Conservation (phyloP, 768 basidiomycete species). For the Lepiota brunneoincarnata region DNA sequence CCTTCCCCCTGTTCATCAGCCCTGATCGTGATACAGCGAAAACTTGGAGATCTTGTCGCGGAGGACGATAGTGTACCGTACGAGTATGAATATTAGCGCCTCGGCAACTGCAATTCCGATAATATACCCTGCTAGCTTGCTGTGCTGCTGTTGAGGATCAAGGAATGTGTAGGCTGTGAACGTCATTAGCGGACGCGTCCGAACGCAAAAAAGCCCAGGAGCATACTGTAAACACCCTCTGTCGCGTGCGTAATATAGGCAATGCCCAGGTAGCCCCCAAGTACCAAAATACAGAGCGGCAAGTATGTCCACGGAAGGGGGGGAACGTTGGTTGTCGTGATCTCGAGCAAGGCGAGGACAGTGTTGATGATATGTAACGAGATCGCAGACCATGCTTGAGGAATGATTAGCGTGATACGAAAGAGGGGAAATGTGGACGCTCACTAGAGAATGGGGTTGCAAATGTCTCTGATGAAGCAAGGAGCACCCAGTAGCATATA, state of each 20-base stretch:
- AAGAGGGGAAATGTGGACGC: neutral
- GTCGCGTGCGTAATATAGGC: conserved; percentile 62
- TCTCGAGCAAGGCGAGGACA: conserved; percentile 54
- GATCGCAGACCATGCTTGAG: conserved; percentile 52
- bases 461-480: conserved; percentile 45
- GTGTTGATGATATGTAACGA: conserved; percentile 60
- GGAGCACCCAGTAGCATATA: conserved; percentile 58
- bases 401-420: neutral
- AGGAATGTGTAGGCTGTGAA: conserved; percentile 60
- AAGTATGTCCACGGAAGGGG: conserved; percentile 52
- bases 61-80: conserved; percentile 34
- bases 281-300: conserved; percentile 42
- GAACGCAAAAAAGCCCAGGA: neutral
- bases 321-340: conserved; percentile 46
- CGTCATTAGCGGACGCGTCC: neutral
- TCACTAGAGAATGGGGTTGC: neutral
- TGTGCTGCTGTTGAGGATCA: conserved; percentile 44
- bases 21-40: neutral
- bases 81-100: conserved; percentile 48
- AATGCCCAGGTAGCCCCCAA: conserved; percentile 56
- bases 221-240: conserved; percentile 63
- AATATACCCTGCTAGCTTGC: conserved; percentile 55
- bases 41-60: conserved; percentile 22
- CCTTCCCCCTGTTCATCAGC: neutral
- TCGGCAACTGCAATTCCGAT: conserved; percentile 54